Percentiles rank a stretch among this genome's conserved stretches.
These are phyloP conservation scores for Inga leiocalycina DNA, from an alignment of 306 rosid species.

Conservation along the genomic window DNA sequence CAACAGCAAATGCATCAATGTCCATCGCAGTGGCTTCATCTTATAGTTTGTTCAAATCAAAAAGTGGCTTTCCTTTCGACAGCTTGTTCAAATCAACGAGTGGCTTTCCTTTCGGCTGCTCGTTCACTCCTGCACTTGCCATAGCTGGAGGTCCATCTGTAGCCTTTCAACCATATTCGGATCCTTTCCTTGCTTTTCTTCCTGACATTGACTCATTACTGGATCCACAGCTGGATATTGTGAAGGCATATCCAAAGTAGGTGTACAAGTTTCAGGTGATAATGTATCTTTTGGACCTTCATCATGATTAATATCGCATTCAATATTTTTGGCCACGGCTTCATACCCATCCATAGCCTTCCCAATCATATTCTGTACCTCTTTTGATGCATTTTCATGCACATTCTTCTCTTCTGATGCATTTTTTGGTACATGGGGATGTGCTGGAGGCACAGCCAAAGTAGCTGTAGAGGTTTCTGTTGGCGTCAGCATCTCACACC, in stretches of 20 bases:
- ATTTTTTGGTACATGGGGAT: not conserved
- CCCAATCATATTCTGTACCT: not conserved
- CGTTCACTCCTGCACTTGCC: not conserved
- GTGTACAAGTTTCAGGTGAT: slow-evolving; percentile 22
- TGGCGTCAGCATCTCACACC: too few species aligned
- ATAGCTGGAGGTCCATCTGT: slow-evolving; percentile 18
- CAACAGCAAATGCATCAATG: too few species aligned
- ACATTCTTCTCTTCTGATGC: not conserved
- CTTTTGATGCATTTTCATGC: not conserved
- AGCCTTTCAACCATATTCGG: slow-evolving; percentile 7
- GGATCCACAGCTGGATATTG: slow-evolving; percentile 36
- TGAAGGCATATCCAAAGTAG: slow-evolving; percentile 28
- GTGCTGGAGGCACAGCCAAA: slow-evolving; percentile 6
- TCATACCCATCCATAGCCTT: slow-evolving; percentile 11
- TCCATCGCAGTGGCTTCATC: too few species aligned
- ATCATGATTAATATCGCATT: slow-evolving; percentile 4
- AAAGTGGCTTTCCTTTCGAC: too few species aligned
- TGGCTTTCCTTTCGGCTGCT: too few species aligned
- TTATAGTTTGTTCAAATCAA: too few species aligned
- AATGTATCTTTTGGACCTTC: slow-evolving; percentile 20
- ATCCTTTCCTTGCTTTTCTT: slow-evolving; percentile 32
- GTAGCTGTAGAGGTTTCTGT: slow-evolving; percentile 14
- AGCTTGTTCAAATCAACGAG: not conserved
- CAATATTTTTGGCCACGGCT: not conserved
- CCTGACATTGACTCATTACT: slow-evolving; percentile 29